Evolutionary conservation across 192 early-diverging fungal species (phyloP).

Genomic region (Rhizophagus sp.): DNA sequence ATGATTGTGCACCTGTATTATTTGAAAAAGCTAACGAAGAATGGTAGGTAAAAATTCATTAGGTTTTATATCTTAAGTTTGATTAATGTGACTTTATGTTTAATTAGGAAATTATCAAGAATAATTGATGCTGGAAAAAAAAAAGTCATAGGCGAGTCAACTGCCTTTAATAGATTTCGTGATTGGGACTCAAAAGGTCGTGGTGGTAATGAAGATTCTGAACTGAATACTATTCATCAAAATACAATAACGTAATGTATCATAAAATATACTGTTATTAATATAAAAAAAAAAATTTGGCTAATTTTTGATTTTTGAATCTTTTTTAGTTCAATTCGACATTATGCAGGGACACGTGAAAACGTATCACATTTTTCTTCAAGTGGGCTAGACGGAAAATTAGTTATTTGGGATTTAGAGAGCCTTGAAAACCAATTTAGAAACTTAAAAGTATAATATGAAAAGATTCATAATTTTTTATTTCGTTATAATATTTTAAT

Average conservation of each 20-base stretch:
- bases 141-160: conserved; percentile 58
- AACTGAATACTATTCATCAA: conserved; percentile 85
- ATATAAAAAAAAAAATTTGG: background rate
- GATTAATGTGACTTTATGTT: background rate
- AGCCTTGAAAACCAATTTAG: conserved; percentile 2
- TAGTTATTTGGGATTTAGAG: conserved; percentile 73
- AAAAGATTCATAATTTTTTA: background rate
- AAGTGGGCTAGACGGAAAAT: conserved; percentile 79
- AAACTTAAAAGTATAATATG: background rate
- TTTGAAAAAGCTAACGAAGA: conserved; percentile 57
- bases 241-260: conserved; percentile 87
- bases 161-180: conserved; percentile 84
- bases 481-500: no score
- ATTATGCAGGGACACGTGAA: conserved; percentile 51
- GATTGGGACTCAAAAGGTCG: conserved; percentile 82
- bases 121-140: conserved; percentile 83
- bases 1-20: conserved; percentile 91
- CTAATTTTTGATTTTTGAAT: background rate
- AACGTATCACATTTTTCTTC: conserved; percentile 74
- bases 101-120: conserved; percentile 51
- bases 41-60: conserved; percentile 50
- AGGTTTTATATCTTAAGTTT: background rate
- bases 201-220: conserved; percentile 61
- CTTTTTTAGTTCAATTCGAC: conserved; percentile 45
- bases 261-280: background rate